Evolutionary conservation across 495 filamentous ascomycete species (phyloP).

Genomic region (Cercophora samala): DNA sequence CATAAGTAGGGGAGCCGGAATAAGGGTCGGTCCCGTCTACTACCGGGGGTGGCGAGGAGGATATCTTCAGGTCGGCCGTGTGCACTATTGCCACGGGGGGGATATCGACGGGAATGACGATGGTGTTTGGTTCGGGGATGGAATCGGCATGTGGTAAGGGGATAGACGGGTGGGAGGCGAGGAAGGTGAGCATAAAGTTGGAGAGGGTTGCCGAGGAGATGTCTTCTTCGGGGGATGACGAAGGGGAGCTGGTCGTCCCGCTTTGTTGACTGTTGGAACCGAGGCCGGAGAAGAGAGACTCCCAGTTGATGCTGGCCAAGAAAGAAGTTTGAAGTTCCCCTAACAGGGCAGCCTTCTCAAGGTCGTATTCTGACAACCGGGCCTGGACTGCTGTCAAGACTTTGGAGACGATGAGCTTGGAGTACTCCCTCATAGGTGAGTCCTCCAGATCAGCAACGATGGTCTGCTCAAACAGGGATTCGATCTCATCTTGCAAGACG

Average conservation of each 20-base stretch:
- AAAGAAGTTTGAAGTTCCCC: constrained; percentile 47
- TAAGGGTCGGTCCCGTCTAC: constrained; percentile 28
- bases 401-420: constrained; percentile 45
- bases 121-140: constrained; percentile 37
- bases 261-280: constrained; percentile 22
- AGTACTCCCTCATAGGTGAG: constrained; percentile 42
- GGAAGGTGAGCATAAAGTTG: constrained; percentile 40
- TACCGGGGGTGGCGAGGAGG: constrained; percentile 33
- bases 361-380: constrained; percentile 55
- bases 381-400: constrained; percentile 52
- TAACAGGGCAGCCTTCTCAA: constrained; percentile 55
- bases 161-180: constrained; percentile 35
- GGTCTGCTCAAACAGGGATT: constrained; percentile 39
- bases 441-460: constrained; percentile 41
- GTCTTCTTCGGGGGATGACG: constrained; percentile 17
- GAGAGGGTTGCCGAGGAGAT: constrained; percentile 30
- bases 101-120: constrained; percentile 78
- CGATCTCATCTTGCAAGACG: constrained; percentile 70
- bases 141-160: constrained; percentile 23
- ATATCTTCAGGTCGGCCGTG: constrained; percentile 69
- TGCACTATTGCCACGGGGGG: constrained; percentile 81
- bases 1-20: constrained; percentile 41
- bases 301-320: constrained; percentile 37
- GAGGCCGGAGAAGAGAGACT: constrained; percentile 44
- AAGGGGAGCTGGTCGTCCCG: not conserved